These are phyloP conservation scores for Trichoderma erinaceum DNA, from an alignment of 495 filamentous ascomycete genomes.

Conservation along the genomic window DNA sequence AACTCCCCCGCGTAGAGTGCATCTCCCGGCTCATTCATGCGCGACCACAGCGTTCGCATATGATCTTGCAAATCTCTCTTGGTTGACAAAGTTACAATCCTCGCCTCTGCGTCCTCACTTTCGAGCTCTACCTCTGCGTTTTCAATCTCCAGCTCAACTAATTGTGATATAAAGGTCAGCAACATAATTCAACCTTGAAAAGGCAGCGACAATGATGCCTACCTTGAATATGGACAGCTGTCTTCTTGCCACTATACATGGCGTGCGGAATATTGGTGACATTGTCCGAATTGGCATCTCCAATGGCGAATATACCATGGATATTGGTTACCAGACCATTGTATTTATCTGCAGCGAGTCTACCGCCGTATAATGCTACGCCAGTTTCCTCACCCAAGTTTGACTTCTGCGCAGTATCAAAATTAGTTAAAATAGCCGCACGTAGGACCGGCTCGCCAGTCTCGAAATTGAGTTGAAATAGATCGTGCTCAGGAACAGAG, in stretches of 20 bases:
- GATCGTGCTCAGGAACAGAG: conserved; percentile 36
- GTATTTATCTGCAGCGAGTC: conserved; percentile 38
- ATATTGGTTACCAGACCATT: conserved; percentile 29
- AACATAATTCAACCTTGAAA: not conserved
- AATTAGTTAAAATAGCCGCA: conserved; percentile 20
- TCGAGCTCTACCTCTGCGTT: not conserved
- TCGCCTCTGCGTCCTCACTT: not conserved
- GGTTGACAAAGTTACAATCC: not conserved
- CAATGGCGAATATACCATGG: conserved; percentile 24
- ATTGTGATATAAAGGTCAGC: not conserved
- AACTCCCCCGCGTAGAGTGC: conserved; percentile 23
- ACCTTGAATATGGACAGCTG: conserved; percentile 53
- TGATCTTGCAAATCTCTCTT: not conserved
- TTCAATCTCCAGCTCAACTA: not conserved
- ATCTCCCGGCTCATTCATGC: conserved; percentile 20
- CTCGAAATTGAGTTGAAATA: conserved; percentile 49
- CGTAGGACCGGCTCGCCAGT: conserved; percentile 40
- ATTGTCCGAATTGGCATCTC: conserved; percentile 47
- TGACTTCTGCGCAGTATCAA: conserved; percentile 25
- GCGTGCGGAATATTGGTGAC: conserved; percentile 56
- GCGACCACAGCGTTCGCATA: conserved; percentile 16
- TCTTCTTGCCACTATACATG: conserved; percentile 51
- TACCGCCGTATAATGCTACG: conserved; percentile 37
- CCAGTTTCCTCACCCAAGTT: conserved; percentile 34
- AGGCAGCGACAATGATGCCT: conserved; percentile 20